Conservation (phyloP, 202 grass and related monocot genomes). For the Panicum hallii region DNA sequence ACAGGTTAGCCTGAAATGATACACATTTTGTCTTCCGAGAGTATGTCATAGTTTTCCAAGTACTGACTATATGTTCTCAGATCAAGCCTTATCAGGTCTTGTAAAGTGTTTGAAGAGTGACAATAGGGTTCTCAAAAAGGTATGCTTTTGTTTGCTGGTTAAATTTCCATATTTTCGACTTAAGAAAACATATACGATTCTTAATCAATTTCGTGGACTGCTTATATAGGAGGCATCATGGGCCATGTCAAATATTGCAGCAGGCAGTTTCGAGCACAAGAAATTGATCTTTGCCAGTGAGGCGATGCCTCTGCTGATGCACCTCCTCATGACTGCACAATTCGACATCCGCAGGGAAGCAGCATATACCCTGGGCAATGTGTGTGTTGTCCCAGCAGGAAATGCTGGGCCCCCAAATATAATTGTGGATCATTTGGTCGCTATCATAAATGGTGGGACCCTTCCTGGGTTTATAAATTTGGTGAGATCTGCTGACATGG, state of each 20-base stretch:
- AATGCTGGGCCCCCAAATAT: conserved; percentile 57
- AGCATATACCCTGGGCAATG: conserved; percentile 83
- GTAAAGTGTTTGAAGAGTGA: conserved; percentile 94
- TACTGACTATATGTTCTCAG: conserved; percentile 60
- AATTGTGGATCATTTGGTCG: conserved; percentile 62
- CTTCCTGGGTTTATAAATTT: conserved; percentile 83
- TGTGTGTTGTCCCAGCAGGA: conserved; percentile 75
- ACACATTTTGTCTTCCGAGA: not conserved
- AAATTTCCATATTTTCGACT: conserved; percentile 14
- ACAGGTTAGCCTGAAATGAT: conserved; percentile 62
- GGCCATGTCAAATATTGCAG: conserved; percentile 92
- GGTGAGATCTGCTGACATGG: conserved; percentile 86
- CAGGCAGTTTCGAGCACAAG: conserved; percentile 86
- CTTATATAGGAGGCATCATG: conserved; percentile 81
- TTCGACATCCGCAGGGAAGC: conserved; percentile 92
- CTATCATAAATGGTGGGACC: conserved; percentile 73
- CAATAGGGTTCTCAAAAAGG: conserved; percentile 92
- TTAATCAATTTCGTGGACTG: conserved; percentile 20
- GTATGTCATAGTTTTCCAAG: not conserved
- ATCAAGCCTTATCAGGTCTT: conserved; percentile 80
- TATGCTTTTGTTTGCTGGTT: conserved; percentile 41
- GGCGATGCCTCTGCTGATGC: conserved; percentile 62
- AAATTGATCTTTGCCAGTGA: conserved; percentile 78
- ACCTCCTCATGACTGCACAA: conserved; percentile 61
- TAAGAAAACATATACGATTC: not conserved